Evolutionary conservation across 495 filamentous ascomycete species (phyloP).

Genomic region (Hypoxylon rickii): DNA sequence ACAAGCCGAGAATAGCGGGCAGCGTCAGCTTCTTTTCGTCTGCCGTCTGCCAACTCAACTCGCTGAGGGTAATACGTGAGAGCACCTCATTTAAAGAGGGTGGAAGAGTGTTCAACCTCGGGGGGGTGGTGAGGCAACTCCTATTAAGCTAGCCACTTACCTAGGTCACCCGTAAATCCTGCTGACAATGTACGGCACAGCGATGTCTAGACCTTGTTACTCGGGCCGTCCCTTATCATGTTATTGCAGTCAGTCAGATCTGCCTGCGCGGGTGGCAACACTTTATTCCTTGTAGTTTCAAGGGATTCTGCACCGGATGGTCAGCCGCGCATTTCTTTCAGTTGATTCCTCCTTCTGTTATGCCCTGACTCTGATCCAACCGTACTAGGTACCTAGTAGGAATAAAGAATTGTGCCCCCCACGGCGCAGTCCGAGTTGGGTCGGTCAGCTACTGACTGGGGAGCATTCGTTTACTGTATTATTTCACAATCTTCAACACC

Average conservation of each 20-base stretch:
- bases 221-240: slow-evolving; percentile 36
- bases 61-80: slow-evolving; percentile 29
- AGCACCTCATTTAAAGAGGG: slow-evolving; percentile 2
- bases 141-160: background rate
- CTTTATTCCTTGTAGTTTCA: slow-evolving; percentile 20
- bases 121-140: slow-evolving; percentile 1
- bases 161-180: too few relatives aligned
- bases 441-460: slow-evolving; percentile 7
- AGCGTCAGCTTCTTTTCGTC: slow-evolving; percentile 23
- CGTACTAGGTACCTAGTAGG: background rate
- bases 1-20: slow-evolving; percentile 11
- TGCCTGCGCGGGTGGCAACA: slow-evolving; percentile 27
- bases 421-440: slow-evolving; percentile 17
- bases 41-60: slow-evolving; percentile 16
- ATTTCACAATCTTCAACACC: slow-evolving; percentile 18
- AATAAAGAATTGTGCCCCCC: slow-evolving; percentile 14
- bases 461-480: background rate
- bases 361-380: slow-evolving; percentile 4
- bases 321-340: slow-evolving; percentile 26
- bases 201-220: slow-evolving; percentile 14
- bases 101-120: slow-evolving; percentile 10
- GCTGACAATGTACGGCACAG: slow-evolving; percentile 29
- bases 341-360: slow-evolving; percentile 12
- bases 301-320: slow-evolving; percentile 21
- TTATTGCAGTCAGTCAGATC: slow-evolving; percentile 31